These are phyloP conservation scores for Bassia scoparia DNA, from an alignment of 148 eudicot species.

Conservation along the genomic window DNA sequence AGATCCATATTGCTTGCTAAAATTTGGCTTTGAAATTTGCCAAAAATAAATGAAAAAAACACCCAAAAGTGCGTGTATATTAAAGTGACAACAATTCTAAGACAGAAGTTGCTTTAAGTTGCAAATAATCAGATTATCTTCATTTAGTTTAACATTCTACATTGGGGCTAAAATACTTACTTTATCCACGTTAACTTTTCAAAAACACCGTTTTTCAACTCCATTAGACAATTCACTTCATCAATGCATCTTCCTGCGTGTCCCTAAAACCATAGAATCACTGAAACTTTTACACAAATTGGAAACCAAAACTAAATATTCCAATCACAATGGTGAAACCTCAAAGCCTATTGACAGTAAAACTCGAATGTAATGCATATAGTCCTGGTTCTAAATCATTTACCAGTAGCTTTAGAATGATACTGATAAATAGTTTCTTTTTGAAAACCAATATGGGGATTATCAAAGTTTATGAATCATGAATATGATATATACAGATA, in stretches of 20 bases:
- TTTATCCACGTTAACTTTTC: slow-evolving; percentile 46
- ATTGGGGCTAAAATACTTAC: slow-evolving; percentile 30
- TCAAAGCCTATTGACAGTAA: neutral
- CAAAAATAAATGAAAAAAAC: neutral
- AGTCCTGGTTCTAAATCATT: too few species aligned
- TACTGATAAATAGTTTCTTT: neutral
- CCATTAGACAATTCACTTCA: slow-evolving; percentile 43
- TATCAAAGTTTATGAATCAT: neutral
- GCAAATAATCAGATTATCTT: neutral
- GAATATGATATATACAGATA: neutral
- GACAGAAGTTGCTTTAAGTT: neutral
- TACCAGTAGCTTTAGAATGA: neutral
- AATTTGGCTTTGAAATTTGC: neutral
- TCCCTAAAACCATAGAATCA: slow-evolving; percentile 42
- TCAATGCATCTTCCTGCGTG: slow-evolving; percentile 52
- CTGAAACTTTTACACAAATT: neutral
- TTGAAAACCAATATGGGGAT: neutral
- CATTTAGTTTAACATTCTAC: neutral
- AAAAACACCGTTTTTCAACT: slow-evolving; percentile 39
- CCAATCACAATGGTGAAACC: neutral
- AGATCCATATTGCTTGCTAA: neutral
- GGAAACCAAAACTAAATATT: neutral
- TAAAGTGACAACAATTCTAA: neutral
- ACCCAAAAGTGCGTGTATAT: neutral
- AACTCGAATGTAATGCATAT: neutral